Conservation (phyloP, 2,329 filamentous ascomycete genomes). For the Aspergillus sp. region DNA sequence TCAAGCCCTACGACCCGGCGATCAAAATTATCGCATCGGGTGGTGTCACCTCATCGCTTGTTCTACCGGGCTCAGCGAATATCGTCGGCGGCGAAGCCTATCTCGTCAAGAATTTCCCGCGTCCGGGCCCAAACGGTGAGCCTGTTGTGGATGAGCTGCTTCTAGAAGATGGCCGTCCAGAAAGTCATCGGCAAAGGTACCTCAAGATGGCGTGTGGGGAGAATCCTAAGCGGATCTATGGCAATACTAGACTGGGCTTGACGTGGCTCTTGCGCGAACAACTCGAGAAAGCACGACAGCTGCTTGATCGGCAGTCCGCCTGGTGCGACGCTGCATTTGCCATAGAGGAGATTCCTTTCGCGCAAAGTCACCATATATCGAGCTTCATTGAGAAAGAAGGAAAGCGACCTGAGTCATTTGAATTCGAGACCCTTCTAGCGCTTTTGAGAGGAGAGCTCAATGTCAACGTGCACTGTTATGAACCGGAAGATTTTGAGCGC, state of each 20-base stretch:
- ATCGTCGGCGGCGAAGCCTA: slow-evolving; percentile 72
- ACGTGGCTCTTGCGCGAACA: slow-evolving; percentile 69
- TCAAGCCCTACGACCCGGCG: slow-evolving; percentile 64
- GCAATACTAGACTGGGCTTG: slow-evolving; percentile 64
- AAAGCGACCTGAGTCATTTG: background rate
- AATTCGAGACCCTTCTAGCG: background rate
- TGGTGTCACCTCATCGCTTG: slow-evolving; percentile 67
- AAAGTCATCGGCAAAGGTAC: slow-evolving; percentile 63
- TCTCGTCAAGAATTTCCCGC: slow-evolving; percentile 68
- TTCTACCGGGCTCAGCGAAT: slow-evolving; percentile 69
- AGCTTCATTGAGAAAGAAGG: background rate
- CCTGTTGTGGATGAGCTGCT: slow-evolving; percentile 60
- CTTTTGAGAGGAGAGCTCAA: background rate
- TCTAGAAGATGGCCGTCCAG: slow-evolving; percentile 57
- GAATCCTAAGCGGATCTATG: slow-evolving; percentile 65
- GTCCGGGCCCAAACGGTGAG: slow-evolving; percentile 37
- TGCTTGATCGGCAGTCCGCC: background rate
- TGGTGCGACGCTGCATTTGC: background rate
- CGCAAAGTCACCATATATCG: background rate
- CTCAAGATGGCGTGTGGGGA: slow-evolving; percentile 78
- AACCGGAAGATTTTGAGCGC: background rate
- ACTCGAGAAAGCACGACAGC: slow-evolving; percentile 50
- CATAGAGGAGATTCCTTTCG: background rate
- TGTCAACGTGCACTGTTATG: background rate
- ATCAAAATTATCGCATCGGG: slow-evolving; percentile 70